A percentile compares a stretch with the other conserved stretches of the same genome.
These are phyloP conservation scores for Penicillium soppii DNA, from an alignment of 495 filamentous ascomycete genomes.

Conservation along the genomic window DNA sequence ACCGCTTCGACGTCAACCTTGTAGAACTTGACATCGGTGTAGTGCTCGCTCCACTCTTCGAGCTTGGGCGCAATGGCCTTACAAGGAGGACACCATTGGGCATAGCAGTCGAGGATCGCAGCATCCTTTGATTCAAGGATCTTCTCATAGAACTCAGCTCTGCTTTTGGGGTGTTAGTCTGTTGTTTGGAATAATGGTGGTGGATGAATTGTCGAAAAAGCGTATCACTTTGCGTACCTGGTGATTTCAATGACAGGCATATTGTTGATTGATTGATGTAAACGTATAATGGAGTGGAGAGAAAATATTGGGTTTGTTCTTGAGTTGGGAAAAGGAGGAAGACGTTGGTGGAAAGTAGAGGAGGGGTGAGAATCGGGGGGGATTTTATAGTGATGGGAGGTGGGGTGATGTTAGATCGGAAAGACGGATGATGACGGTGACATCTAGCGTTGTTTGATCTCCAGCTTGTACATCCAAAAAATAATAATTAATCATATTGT, in stretches of 20 bases:
- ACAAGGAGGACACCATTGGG: constrained; percentile 90
- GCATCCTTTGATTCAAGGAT: constrained; percentile 33
- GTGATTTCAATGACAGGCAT: constrained; percentile 6
- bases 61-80: constrained; percentile 75
- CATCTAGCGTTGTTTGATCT: neutral
- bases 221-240: neutral
- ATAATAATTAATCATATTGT: too few species aligned
- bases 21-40: constrained; percentile 64
- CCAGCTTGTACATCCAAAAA: too few species aligned
- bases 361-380: neutral
- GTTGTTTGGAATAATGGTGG: neutral
- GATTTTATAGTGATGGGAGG: neutral
- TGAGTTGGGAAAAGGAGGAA: neutral
- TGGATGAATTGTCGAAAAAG: too few species aligned
- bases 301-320: too few species aligned
- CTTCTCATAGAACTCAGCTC: constrained; percentile 27
- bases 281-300: too few species aligned
- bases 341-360: neutral
- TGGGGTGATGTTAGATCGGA: constrained; percentile 2
- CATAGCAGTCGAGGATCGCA: constrained; percentile 79
- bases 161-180: constrained; percentile 6
- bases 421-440: neutral
- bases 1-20: constrained; percentile 86
- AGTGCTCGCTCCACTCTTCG: constrained; percentile 56
- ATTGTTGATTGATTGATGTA: neutral